These are phyloP conservation scores for Pyrrhoderma noxium DNA, from an alignment of 1,284 basidiomycete genomes.

Conservation along the genomic window DNA sequence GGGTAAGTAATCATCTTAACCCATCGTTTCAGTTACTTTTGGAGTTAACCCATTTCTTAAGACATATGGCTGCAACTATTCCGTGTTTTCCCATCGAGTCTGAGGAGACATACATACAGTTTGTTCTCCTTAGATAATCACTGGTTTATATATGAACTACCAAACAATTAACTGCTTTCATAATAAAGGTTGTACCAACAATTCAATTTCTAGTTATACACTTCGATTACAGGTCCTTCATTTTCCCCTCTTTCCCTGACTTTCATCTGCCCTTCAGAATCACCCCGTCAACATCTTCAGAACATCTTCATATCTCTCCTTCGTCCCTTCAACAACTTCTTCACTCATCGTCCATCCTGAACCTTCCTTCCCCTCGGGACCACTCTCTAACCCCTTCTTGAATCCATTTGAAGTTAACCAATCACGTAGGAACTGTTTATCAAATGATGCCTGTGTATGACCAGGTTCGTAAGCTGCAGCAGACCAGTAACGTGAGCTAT, in stretches of 20 bases:
- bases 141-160: no score
- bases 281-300: slow-evolving; percentile 56
- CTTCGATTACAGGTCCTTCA: no score
- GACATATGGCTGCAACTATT: no score
- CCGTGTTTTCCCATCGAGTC: no score
- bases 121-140: no score
- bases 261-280: background rate
- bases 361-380: slow-evolving; percentile 57
- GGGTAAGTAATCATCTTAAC: no score
- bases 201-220: no score
- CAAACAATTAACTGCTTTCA: no score
- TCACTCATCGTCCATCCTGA: slow-evolving; percentile 72
- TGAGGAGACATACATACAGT: no score
- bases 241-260: background rate
- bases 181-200: no score
- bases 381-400: slow-evolving; percentile 71
- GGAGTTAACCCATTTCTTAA: no score
- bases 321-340: slow-evolving; percentile 73
- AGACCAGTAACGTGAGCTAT: slow-evolving; percentile 97
- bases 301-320: slow-evolving; percentile 72
- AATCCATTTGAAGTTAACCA: slow-evolving; percentile 76
- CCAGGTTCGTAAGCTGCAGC: slow-evolving; percentile 69
- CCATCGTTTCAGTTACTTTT: no score
- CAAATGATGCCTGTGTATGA: slow-evolving; percentile 81
- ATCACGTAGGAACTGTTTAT: slow-evolving; percentile 95